These are phyloP conservation scores for Ogataea allantospora DNA, from an alignment of 805 yeast species.

Conservation along the genomic window DNA sequence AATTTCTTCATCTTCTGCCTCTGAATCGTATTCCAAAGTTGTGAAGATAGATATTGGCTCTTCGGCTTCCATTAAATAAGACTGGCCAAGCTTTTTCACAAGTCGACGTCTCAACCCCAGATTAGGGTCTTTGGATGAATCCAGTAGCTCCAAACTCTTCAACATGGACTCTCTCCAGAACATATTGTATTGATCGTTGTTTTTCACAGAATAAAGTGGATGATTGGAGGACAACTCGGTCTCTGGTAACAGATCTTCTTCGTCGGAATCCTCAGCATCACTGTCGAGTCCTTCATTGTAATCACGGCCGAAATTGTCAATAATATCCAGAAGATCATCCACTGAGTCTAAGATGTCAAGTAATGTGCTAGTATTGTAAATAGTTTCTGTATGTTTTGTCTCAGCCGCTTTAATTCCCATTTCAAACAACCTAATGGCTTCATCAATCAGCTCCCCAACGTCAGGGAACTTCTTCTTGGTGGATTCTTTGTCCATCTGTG, in stretches of 20 bases:
- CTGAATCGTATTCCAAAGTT: constrained; percentile 57
- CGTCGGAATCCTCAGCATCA: constrained; percentile 46
- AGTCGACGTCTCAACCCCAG: constrained; percentile 27
- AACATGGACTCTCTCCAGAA: constrained; percentile 55
- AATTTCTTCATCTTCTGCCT: constrained; percentile 37
- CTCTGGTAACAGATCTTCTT: constrained; percentile 32
- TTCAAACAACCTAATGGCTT: constrained; percentile 47
- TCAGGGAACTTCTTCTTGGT: constrained; percentile 34
- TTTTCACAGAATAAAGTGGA: constrained; percentile 50
- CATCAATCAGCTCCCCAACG: constrained; percentile 42
- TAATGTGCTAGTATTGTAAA: constrained; percentile 32
- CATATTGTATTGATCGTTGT: constrained; percentile 40
- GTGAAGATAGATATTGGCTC: constrained; percentile 54
- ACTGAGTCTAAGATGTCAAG: constrained; percentile 54
- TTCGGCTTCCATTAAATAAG: constrained; percentile 64
- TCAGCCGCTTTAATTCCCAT: constrained; percentile 37
- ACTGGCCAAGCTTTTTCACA: constrained; percentile 56
- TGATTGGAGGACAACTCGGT: constrained; percentile 46
- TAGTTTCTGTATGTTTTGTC: constrained; percentile 17
- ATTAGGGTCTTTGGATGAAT: constrained; percentile 22
- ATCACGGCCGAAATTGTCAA: constrained; percentile 62
- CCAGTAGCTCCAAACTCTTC: constrained; percentile 34
- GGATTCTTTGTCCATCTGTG: constrained; percentile 46
- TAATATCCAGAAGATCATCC: constrained; percentile 67
- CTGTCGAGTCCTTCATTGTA: constrained; percentile 60